These are phyloP conservation scores for Histomonas meleagridis DNA, from an alignment of 208 protist genomes.

Conservation along the genomic window DNA sequence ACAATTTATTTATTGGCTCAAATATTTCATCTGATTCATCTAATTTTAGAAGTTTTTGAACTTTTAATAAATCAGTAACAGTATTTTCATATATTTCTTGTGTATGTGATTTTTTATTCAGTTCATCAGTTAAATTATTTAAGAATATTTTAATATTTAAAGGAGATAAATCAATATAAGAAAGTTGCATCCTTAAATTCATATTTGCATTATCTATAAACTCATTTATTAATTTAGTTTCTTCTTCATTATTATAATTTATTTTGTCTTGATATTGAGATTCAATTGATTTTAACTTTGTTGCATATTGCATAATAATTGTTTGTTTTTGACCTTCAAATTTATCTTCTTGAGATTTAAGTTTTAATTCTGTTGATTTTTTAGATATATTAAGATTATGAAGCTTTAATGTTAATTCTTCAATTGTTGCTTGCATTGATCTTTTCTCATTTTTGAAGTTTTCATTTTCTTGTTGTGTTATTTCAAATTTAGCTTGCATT, in stretches of 20 bases:
- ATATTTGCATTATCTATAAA: background rate
- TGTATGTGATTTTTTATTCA: background rate
- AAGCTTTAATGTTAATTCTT: background rate
- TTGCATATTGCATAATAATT: background rate
- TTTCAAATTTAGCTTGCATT: background rate
- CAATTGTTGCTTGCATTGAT: background rate
- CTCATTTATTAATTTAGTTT: background rate
- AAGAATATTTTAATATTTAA: background rate
- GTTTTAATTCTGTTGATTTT: background rate
- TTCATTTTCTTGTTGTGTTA: background rate
- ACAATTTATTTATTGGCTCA: background rate
- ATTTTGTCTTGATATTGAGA: background rate
- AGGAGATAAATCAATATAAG: too few species aligned
- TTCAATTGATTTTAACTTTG: background rate
- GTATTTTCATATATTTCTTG: constrained; percentile 24
- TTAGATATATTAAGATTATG: background rate
- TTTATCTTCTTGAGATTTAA: background rate
- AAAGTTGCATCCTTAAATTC: background rate
- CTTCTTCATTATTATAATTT: background rate
- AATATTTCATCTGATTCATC: background rate
- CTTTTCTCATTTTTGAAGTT: background rate
- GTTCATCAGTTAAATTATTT: background rate
- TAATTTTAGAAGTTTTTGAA: background rate
- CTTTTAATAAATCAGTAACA: background rate
- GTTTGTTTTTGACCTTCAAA: background rate